Base-by-base conservation (phyloP, 768 basidiomycete species). In the Collybia nuda region DNA sequence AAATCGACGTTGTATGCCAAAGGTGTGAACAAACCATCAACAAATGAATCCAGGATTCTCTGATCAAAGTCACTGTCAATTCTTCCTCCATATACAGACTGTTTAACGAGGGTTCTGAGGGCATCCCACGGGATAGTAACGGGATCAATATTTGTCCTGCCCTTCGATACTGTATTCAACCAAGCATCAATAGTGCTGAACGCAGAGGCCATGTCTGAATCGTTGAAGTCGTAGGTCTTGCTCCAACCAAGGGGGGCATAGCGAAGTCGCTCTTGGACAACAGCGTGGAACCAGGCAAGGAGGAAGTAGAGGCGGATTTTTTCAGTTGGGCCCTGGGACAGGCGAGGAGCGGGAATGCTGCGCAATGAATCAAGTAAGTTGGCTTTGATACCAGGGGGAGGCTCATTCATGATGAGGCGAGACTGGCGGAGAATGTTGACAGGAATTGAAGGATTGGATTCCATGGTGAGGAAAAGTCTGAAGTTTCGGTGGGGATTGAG, bases 391-490 rank as follows among this genome's bases (percentile, higher is more conserved):
- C 97, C 97, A 12, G 95, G 95, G 40, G 94, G 90, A 43, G 97
- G 95, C 65, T 99, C 97, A 65, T 98, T 98, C 95, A 98, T 98
- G 65, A 98, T 80, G 59, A 98, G 84, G 41, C 94, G 88, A 23
- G 95, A 98, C 67, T 93, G 94, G 8, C 95, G 89, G 21, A 99
- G 80, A 57, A 98, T 94, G 66, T 97, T 98, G 62, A 97, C 93
- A 6, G 96, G 93, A 50, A 99, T 94, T 23, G 87, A 81, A 21
- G 90, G 90, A 64, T 92, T 96, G 22, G 92, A 91, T 72, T 98
- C 97, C 93, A 98, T 93, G 2, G 97, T 98, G 47, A 99, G 76
- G 82, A 98, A 99, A 19, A 98, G 79, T 18, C 97, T 86, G 91
- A 98, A 99, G 65, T 81, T 87, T 53, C 85, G 86, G 63, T 95